These are phyloP conservation scores for Gregarina niphandrodes DNA, from an alignment of 169 alveolate genomes.

Conservation along the genomic window DNA sequence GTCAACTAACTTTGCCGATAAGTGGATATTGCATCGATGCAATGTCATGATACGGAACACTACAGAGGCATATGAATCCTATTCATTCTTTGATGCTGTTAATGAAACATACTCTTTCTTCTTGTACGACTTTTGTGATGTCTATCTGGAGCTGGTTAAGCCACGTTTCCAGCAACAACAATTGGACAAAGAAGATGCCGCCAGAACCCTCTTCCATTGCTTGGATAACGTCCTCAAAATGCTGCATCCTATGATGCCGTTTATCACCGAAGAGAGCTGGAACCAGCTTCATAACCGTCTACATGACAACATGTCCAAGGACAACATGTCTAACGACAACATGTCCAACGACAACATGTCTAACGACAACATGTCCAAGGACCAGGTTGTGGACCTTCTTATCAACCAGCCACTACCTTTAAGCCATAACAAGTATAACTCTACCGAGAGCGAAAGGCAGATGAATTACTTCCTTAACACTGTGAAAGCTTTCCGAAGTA, in stretches of 20 bases:
- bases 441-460: too few species aligned
- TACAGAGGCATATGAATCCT: conserved; percentile 1
- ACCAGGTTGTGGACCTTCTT: too few species aligned
- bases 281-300: conserved; percentile 55
- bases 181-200: conserved; percentile 14
- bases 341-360: too few species aligned
- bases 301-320: conserved; percentile 20
- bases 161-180: conserved; percentile 25
- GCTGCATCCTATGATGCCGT: conserved; percentile 92
- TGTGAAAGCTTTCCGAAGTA: too few species aligned
- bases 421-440: too few species aligned
- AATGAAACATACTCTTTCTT: conserved; percentile 69
- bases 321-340: too few species aligned
- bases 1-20: conserved; percentile 41
- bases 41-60: background rate
- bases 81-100: conserved; percentile 61
- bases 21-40: conserved; percentile 70
- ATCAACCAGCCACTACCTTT: too few species aligned
- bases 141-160: conserved; percentile 77
- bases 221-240: conserved; percentile 41
- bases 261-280: conserved; percentile 83
- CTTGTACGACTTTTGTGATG: conserved; percentile 87
- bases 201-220: conserved; percentile 34
- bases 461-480: too few species aligned
- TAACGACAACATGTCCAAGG: too few species aligned